phyloP scores from a whole-genome alignment of 352 stramenopile species.

The Globisporangium uncinulatum region DNA sequence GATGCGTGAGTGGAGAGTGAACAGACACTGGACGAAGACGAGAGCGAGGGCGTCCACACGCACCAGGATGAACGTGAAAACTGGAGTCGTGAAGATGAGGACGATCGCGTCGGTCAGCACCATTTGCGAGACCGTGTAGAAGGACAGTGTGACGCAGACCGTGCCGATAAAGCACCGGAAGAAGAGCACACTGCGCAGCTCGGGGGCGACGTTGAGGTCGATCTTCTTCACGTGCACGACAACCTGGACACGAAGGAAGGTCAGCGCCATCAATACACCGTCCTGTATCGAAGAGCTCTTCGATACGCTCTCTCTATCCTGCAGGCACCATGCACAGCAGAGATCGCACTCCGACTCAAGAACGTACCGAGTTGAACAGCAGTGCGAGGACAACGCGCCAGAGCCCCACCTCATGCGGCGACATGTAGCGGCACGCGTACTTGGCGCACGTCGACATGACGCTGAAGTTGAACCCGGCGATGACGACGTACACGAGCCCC shows the following conservation, averaged over 20 bases:
- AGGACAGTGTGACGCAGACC: slow-evolving; percentile 39
- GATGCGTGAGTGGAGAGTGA: background rate
- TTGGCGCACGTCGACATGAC: slow-evolving; percentile 64
- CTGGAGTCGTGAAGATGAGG: slow-evolving; percentile 59
- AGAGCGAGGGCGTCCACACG: background rate
- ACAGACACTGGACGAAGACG: background rate
- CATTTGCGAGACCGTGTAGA: slow-evolving; percentile 69
- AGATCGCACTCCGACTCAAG: too few relatives aligned
- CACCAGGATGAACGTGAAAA: slow-evolving; percentile 57
- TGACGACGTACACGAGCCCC: slow-evolving; percentile 40
- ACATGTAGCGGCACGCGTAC: slow-evolving; percentile 38
- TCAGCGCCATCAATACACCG: background rate
- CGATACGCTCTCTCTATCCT: background rate
- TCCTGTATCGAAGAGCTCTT: too few relatives aligned
- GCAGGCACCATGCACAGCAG: background rate
- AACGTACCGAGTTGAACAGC: slow-evolving; percentile 43
- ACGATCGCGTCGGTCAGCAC: slow-evolving; percentile 62
- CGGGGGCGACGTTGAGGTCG: slow-evolving; percentile 25
- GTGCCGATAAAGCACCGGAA: slow-evolving; percentile 52
- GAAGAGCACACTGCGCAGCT: slow-evolving; percentile 33
- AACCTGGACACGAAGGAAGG: slow-evolving; percentile 12
- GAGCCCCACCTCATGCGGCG: slow-evolving; percentile 56
- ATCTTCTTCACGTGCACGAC: slow-evolving; percentile 31
- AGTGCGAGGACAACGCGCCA: slow-evolving; percentile 51
- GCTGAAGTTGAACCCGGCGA: slow-evolving; percentile 56